These are phyloP conservation scores for Aspergillus fumigatiaffinis DNA, from an alignment of 2,329 filamentous ascomycete species.

Conservation along the genomic window DNA sequence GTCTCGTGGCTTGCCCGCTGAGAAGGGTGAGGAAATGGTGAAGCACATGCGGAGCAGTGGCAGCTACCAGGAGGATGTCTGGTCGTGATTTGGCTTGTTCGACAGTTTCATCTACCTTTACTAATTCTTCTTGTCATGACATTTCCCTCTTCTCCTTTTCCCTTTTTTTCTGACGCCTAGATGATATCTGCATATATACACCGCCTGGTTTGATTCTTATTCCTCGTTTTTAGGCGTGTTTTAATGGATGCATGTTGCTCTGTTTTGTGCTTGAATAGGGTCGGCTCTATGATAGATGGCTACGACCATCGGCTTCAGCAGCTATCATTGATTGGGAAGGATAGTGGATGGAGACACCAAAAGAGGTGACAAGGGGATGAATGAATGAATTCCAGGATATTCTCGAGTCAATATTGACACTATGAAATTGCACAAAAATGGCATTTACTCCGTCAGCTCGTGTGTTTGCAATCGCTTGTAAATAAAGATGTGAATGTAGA, in stretches of 20 bases:
- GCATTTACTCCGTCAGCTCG: background rate
- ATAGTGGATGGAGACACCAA: background rate
- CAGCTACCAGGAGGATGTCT: constrained; percentile 86
- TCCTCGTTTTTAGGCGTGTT: constrained; percentile 15
- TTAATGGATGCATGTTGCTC: constrained; percentile 18
- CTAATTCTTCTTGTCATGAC: constrained; percentile 13
- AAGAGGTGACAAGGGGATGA: background rate
- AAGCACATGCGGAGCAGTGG: constrained; percentile 94
- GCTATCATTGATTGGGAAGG: background rate
- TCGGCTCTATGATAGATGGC: background rate
- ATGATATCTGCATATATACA: constrained; percentile 27
- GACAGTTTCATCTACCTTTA: constrained; percentile 9
- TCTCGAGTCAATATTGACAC: background rate
- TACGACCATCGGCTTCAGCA: background rate
- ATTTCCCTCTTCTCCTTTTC: constrained; percentile 15
- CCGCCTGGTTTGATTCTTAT: constrained; percentile 14
- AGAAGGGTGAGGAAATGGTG: constrained; percentile 92
- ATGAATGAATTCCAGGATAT: background rate
- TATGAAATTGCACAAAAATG: background rate
- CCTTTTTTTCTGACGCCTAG: constrained; percentile 19
- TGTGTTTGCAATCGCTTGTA: background rate
- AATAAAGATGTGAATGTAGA: background rate
- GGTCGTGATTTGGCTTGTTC: constrained; percentile 48
- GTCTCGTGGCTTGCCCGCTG: constrained; percentile 73
- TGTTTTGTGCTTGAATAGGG: background rate